Evolutionary conservation across 495 filamentous ascomycete species (phyloP).

Genomic region (Neurospora cerealis): DNA sequence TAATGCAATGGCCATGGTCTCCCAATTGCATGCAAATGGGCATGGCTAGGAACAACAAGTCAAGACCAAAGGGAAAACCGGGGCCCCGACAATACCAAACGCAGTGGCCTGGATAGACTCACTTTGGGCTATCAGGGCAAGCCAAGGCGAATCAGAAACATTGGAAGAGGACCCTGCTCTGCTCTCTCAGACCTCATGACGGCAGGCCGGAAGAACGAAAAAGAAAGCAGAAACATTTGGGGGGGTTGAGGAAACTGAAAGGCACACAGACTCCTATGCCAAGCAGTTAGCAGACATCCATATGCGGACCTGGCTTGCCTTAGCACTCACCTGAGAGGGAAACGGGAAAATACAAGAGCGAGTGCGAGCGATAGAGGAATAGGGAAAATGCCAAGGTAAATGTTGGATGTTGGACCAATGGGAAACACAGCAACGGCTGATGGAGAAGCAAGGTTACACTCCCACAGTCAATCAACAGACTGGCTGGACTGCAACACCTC

Average conservation of each 20-base stretch:
- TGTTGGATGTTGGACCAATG: background rate
- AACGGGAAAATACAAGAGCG: background rate
- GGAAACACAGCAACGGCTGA: background rate
- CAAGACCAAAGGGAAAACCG: slow-evolving; percentile 31
- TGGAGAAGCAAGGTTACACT: background rate
- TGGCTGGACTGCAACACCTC: background rate
- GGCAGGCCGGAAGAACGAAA: slow-evolving; percentile 3
- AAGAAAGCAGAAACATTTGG: slow-evolving; percentile 1
- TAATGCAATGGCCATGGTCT: background rate
- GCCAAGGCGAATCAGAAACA: background rate
- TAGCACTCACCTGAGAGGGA: background rate
- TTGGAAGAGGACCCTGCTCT: background rate
- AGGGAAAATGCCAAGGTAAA: background rate
- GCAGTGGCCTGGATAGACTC: background rate
- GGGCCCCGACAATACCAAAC: slow-evolving; percentile 25
- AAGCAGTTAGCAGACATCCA: background rate
- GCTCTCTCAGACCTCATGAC: background rate
- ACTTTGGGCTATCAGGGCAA: slow-evolving; percentile 4
- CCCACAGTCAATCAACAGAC: background rate
- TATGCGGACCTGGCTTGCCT: background rate
- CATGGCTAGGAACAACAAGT: slow-evolving; percentile 10
- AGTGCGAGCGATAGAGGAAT: background rate
- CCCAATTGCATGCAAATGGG: slow-evolving; percentile 1
- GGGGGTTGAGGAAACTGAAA: background rate
- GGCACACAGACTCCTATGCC: background rate